Conservation (phyloP, 176 grass and related monocot species). For the Triticum turgidum region DNA sequence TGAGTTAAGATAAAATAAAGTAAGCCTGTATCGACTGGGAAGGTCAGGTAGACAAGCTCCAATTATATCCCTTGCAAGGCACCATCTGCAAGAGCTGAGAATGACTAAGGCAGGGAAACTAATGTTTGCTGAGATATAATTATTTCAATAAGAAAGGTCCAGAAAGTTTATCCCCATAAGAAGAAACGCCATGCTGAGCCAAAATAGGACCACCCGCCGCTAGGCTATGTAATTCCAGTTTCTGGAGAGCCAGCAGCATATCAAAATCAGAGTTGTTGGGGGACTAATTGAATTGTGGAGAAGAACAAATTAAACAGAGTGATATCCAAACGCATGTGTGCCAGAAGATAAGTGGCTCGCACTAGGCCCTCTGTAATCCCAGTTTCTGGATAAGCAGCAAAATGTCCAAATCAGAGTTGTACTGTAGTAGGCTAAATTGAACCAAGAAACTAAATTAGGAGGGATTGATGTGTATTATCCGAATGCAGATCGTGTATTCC, state of each 20-base stretch:
- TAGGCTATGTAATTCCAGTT: neutral
- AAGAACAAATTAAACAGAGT: neutral
- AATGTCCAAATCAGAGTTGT: neutral
- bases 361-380: neutral
- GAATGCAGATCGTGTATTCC: neutral
- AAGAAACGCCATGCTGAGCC: neutral
- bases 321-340: neutral
- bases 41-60: neutral
- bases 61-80: neutral
- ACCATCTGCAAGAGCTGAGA: neutral
- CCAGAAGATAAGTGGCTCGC: neutral
- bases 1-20: neutral
- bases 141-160: neutral
- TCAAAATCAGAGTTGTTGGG: no score
- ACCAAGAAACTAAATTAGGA: neutral
- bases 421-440: neutral
- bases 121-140: neutral
- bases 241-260: slow-evolving; percentile 4
- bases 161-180: neutral
- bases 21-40: neutral
- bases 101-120: neutral
- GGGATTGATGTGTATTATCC: neutral
- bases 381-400: neutral
- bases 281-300: neutral
- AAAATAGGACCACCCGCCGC: neutral